phyloP scores from a whole-genome alignment of 257 asterid species.

The Ligustrum vulgare region DNA sequence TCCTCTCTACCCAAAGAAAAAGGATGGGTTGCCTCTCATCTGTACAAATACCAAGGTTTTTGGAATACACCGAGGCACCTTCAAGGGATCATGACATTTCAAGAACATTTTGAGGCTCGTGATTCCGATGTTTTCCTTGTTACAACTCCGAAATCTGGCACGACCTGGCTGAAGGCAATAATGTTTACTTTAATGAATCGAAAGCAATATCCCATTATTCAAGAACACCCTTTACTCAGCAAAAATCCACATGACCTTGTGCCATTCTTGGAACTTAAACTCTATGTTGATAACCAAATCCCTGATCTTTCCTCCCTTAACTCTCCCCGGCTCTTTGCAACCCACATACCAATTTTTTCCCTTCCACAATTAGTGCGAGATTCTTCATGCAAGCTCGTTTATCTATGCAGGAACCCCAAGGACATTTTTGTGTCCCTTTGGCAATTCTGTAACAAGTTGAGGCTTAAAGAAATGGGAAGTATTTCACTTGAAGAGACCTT shows the following conservation, averaged over 20 bases:
- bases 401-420: conserved; percentile 14
- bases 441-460: conserved; percentile 7
- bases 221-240: neutral
- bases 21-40: neutral
- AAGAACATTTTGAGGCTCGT: neutral
- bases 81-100: conserved; percentile 1
- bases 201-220: neutral
- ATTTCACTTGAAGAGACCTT: neutral
- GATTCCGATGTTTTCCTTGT: conserved; percentile 9
- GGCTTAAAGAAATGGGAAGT: neutral
- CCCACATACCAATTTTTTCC: neutral
- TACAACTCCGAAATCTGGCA: conserved; percentile 20
- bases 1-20: neutral
- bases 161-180: conserved; percentile 24
- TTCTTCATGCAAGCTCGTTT: conserved; percentile 4
- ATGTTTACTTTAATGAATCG: neutral
- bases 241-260: neutral
- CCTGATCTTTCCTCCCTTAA: neutral
- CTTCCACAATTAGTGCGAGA: neutral
- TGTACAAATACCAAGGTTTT: conserved; percentile 9
- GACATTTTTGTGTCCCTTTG: conserved; percentile 22
- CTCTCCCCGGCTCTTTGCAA: neutral
- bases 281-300: neutral
- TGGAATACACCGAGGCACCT: neutral
- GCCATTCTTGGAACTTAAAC: neutral